Evolutionary conservation across 2,329 filamentous ascomycete genomes (phyloP), one percentile per base, ranked within the genome.

Genomic region (Huntiella bhutanensis): DNA sequence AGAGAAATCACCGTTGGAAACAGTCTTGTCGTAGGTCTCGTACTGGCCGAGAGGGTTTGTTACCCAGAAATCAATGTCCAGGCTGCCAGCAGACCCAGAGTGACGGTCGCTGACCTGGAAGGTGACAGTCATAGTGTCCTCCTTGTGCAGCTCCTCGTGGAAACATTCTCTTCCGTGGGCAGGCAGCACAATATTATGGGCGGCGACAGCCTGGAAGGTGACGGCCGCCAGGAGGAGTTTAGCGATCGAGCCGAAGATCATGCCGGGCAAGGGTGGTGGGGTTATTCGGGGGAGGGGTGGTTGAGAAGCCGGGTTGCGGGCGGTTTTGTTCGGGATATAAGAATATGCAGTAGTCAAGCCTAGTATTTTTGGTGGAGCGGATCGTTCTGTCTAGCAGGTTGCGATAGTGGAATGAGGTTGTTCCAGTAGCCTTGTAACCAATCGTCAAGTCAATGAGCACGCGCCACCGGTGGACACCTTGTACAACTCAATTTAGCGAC

Each of bases 31-130:
- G 64, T 84, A 80, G 57, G 82, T 71, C 60, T 91, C 78, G 66
- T 85, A 82, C 58, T 74, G 71, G 58, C 76, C 76, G 45, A 66
- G 60, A 15, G 91, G 91, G 59, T 86, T 83, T 61, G 81, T 75
- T 77, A 96, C 91, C 86, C 86, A 96, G 62, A 98, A 98, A 63
- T 98, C 91, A 59, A 98, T 81, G 55, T 96, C 87, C 50, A 98
- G 69, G 59, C 95, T 96, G 33, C 88, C 88, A 49, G 86, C 87
- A 45, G 82, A 83, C 44, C 88, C 88, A 64, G 94, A 95, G 62
- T 98, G 91, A 54, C 88, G 72, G 62, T 98, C 91, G 59, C 91
- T 91, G 49, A 96, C 88, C 68, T 96, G 91, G 71, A 92, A 98
- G 28, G 87, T 93, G 50, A 98, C 87, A 6, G 86, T 95, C 91